These are phyloP conservation scores for Priceomyces haplophilus DNA, from an alignment of 805 yeast species.

Conservation along the genomic window DNA sequence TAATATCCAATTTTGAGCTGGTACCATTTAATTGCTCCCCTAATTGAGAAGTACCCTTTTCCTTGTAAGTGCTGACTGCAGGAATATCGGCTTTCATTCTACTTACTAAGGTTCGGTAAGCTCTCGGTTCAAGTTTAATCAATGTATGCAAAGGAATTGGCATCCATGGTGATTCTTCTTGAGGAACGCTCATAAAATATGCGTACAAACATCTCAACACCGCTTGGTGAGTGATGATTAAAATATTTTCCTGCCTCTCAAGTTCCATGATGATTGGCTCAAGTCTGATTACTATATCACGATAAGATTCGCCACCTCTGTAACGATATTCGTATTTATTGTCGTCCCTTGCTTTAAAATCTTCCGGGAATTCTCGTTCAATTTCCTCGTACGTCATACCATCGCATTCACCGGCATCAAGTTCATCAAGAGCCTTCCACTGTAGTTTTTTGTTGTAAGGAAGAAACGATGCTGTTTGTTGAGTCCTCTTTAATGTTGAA, in stretches of 20 bases:
- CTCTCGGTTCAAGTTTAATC: slow-evolving; percentile 92
- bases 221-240: slow-evolving; percentile 97
- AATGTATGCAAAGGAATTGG: slow-evolving; percentile 94
- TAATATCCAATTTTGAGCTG: slow-evolving; percentile 49
- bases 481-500: slow-evolving; percentile 85
- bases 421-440: slow-evolving; percentile 97
- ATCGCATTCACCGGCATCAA: slow-evolving; percentile 97
- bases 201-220: slow-evolving; percentile 95
- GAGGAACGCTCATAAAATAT: slow-evolving; percentile 97
- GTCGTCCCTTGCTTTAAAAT: slow-evolving; percentile 92
- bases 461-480: slow-evolving; percentile 81
- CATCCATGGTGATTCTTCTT: slow-evolving; percentile 98
- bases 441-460: slow-evolving; percentile 74
- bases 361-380: slow-evolving; percentile 82
- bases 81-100: slow-evolving; percentile 95
- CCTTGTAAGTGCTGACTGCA: slow-evolving; percentile 95
- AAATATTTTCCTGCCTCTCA: slow-evolving; percentile 93
- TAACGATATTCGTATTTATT: slow-evolving; percentile 94
- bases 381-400: slow-evolving; percentile 96
- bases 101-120: slow-evolving; percentile 83
- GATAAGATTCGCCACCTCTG: slow-evolving; percentile 95
- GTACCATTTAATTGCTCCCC: slow-evolving; percentile 46
- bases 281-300: slow-evolving; percentile 89
- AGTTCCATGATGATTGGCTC: slow-evolving; percentile 99
- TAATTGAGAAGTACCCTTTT: slow-evolving; percentile 77